Conservation (phyloP, 345 rosid species). For the Eucalyptus guilfoylei region DNA sequence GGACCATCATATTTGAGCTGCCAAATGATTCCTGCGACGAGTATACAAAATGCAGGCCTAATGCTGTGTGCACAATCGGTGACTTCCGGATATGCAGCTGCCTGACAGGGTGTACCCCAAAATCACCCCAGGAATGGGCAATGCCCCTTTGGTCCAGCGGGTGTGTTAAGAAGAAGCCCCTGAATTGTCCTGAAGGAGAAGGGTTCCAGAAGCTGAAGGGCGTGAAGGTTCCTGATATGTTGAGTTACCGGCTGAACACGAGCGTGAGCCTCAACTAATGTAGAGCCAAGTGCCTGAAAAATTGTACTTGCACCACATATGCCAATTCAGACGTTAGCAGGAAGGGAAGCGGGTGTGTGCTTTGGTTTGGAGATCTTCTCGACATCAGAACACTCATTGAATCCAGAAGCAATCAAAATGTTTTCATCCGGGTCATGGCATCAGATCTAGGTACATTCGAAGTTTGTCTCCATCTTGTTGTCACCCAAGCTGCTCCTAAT, state of each 20-base stretch:
- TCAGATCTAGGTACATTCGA: background rate
- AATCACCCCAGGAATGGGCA: background rate
- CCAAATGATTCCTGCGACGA: background rate
- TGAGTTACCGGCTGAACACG: background rate
- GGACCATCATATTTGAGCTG: background rate
- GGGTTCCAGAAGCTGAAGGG: slow-evolving; percentile 4
- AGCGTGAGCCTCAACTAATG: background rate
- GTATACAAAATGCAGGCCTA: background rate
- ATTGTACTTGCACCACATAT: no score
- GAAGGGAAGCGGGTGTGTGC: slow-evolving; percentile 34
- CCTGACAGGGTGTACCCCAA: background rate
- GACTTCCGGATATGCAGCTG: background rate
- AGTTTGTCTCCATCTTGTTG: background rate
- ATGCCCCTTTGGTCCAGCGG: background rate
- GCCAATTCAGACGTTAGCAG: background rate
- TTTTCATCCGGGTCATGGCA: slow-evolving; percentile 3
- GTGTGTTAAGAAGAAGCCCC: background rate
- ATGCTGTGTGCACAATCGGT: background rate
- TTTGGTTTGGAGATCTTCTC: slow-evolving; percentile 26
- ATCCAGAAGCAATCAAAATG: slow-evolving; percentile 5
- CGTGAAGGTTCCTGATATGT: slow-evolving; percentile 5
- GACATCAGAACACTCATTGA: background rate
- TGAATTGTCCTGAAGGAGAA: background rate
- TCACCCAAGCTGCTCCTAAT: background rate
- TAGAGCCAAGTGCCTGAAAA: no score